phyloP scores from a whole-genome alignment of 345 rosid species.

The Trapa incisa region DNA sequence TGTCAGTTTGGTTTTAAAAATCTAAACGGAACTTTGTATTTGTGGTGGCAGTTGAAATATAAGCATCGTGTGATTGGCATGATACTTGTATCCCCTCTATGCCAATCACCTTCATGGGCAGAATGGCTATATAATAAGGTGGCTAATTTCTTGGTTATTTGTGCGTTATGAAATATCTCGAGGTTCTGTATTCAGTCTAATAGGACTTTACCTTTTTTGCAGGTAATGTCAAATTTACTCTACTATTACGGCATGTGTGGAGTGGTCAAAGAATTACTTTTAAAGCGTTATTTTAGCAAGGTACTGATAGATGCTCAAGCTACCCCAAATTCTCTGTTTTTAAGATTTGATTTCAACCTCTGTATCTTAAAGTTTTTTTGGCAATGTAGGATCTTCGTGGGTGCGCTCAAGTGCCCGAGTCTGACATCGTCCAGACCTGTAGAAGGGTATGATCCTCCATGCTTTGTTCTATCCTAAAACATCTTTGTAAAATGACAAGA shows the following conservation, averaged over 20 bases:
- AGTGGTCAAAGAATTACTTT: conserved; percentile 69
- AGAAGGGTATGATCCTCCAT: conserved; percentile 47
- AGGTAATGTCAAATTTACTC: conserved; percentile 77
- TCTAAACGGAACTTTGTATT: conserved; percentile 3
- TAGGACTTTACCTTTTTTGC: conserved; percentile 13
- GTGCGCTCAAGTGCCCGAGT: conserved; percentile 63
- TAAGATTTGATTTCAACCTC: background rate
- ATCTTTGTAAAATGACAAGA: background rate
- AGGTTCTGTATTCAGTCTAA: conserved; percentile 3
- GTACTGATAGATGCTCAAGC: conserved; percentile 23
- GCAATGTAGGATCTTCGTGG: conserved; percentile 71
- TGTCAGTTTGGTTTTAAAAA: background rate
- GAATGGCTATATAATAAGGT: conserved; percentile 93
- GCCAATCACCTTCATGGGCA: conserved; percentile 90
- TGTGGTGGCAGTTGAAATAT: conserved; percentile 62
- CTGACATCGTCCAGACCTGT: conserved; percentile 69
- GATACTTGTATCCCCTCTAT: conserved; percentile 89
- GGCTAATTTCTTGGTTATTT: background rate
- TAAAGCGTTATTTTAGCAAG: conserved; percentile 89
- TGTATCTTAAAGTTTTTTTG: background rate
- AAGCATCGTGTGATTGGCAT: conserved; percentile 78
- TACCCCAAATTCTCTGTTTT: conserved; percentile 4
- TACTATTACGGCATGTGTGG: conserved; percentile 95
- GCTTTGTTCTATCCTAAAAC: background rate
- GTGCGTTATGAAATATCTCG: background rate